Base-by-base conservation (phyloP, 1,284 basidiomycete species). In the Coriolopsis trogii region DNA sequence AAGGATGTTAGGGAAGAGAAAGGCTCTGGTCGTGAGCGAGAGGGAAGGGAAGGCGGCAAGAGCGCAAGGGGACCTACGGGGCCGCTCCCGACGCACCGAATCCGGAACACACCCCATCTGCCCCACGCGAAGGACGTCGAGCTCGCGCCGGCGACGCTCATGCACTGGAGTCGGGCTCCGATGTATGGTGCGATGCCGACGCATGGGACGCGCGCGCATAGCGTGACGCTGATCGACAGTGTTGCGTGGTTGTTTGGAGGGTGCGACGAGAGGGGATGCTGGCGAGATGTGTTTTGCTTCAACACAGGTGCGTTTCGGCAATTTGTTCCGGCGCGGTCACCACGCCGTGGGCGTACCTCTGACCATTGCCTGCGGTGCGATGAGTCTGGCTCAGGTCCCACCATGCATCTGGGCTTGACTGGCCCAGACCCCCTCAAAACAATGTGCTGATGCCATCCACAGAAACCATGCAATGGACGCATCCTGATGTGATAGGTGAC, bases 381-480 rank as follows among this genome's bases (percentile, higher is more conserved):
- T n/a, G n/a, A n/a, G n/a, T n/a, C n/a, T n/a, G n/a, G n/a, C n/a
- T n/a, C n/a, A n/a, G n/a, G 4, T 31, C 30, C 30, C 30, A 31
- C 16, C 30, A 31, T 4, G 10, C 30, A 13, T 31, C 30, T 31
- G 10, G 30, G 30, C 9, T 12, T 31, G 16, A 12, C 12, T n/a
- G 30, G 30, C 12, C 30, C n/a, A n/a, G n/a, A n/a, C n/a, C n/a
- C n/a, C n/a, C n/a, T n/a, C n/a, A n/a, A n/a, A n/a, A n/a, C n/a
- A n/a, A n/a, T n/a, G 13, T 16, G 31, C 29, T 33, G 15, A 33
- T 44, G 15, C n/a, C 23, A 9, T 16, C 5, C 16, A 20, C 54
- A 92, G 93, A 95, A 70, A 93, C 91, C 29, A 89, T 95, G 82
- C 86, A 91, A 67, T 97, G 94, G 94, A 82, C 84, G 0, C 82